These are phyloP conservation scores for Keqinozyma sinolaborantium DNA, from an alignment of 1,139 yeast genomes.

Conservation along the genomic window DNA sequence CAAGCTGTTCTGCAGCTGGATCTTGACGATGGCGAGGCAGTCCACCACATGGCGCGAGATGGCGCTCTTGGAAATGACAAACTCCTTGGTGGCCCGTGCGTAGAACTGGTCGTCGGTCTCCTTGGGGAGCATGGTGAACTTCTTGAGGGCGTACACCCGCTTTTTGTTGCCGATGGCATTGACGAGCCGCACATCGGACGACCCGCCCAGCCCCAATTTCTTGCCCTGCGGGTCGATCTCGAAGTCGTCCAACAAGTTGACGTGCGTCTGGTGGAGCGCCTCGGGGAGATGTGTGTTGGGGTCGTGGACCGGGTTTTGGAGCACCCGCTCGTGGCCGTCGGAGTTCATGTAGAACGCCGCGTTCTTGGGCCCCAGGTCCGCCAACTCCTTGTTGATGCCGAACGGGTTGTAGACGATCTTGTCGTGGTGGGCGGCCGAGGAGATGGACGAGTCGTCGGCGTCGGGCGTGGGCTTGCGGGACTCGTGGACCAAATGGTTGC, in stretches of 20 bases:
- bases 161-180: slow-evolving; percentile 40
- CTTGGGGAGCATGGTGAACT: slow-evolving; percentile 54
- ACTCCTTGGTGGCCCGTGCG: slow-evolving; percentile 61
- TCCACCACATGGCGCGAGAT: slow-evolving; percentile 56
- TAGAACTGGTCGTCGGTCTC: slow-evolving; percentile 69
- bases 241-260: slow-evolving; percentile 56
- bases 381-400: slow-evolving; percentile 38
- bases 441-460: slow-evolving; percentile 1
- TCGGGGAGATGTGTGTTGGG: slow-evolving; percentile 66
- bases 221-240: slow-evolving; percentile 47
- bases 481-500: slow-evolving; percentile 13
- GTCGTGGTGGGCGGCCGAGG: slow-evolving; percentile 15
- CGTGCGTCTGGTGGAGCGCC: slow-evolving; percentile 48
- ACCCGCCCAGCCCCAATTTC: slow-evolving; percentile 70
- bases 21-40: slow-evolving; percentile 52
- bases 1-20: slow-evolving; percentile 52
- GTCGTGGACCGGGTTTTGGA: slow-evolving; percentile 63
- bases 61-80: slow-evolving; percentile 52
- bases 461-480: slow-evolving; percentile 10
- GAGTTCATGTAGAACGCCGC: slow-evolving; percentile 36
- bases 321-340: slow-evolving; percentile 32
- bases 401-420: slow-evolving; percentile 46
- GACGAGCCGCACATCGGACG: slow-evolving; percentile 59
- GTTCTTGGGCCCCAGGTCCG: slow-evolving; percentile 33
- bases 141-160: slow-evolving; percentile 55